phyloP scores from a whole-genome alignment of 2,329 filamentous ascomycete species.

The Ophiostoma perfectum region DNA sequence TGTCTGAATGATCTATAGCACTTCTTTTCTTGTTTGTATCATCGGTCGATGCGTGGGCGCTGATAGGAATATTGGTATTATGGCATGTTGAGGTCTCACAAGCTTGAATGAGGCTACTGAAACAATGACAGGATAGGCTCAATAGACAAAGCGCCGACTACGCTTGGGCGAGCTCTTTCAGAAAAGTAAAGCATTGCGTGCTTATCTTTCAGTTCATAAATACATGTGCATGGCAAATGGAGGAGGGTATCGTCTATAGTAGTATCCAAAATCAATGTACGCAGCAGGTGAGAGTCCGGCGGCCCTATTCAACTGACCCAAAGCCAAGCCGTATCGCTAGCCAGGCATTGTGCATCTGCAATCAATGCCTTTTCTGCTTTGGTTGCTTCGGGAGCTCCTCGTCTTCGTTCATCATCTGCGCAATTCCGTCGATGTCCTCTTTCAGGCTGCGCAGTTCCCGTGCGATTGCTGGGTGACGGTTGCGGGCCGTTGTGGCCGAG shows the following conservation, averaged over 20 bases:
- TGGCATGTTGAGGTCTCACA: background rate
- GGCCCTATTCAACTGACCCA: no score
- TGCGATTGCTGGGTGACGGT: background rate
- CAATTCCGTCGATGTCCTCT: slow-evolving; percentile 26
- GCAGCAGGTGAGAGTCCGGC: background rate
- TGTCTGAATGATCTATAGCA: no score
- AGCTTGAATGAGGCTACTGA: background rate
- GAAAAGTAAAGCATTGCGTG: background rate
- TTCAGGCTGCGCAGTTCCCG: slow-evolving; percentile 23
- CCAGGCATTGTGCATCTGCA: background rate
- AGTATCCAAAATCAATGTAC: background rate
- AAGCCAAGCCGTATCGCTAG: background rate
- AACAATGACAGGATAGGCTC: background rate
- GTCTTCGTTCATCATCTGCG: slow-evolving; percentile 28
- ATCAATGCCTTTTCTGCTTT: no score
- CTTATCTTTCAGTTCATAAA: background rate
- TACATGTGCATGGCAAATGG: background rate
- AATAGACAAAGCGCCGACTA: slow-evolving; percentile 1
- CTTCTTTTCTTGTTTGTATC: background rate
- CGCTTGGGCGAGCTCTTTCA: background rate
- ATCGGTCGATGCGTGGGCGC: background rate
- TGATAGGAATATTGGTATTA: no score
- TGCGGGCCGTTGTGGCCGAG: no score
- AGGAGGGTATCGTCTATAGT: slow-evolving; percentile 6
- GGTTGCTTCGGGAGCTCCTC: background rate